Evolutionary conservation across 164 flowering plant genomes (phyloP), one percentile per base, ranked within the genome.

Genomic region (Aristolochia fimbriata): DNA sequence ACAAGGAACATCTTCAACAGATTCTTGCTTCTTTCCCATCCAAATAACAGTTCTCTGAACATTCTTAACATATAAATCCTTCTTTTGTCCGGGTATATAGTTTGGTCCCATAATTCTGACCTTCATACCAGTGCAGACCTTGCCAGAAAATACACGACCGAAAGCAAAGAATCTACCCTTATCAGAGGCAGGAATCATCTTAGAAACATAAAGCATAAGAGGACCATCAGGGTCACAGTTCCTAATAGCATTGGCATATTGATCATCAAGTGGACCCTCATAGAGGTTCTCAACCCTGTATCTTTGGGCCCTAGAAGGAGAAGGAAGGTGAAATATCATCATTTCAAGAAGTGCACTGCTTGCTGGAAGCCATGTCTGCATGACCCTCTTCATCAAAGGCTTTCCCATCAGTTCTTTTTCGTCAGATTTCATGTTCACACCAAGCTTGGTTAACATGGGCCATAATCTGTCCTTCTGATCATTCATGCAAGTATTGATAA

Each of bases 131-230:
- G 75, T 71, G 15, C 69, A 37, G 14, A 71, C 65, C 66, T 48
- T 71, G 14, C 75, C 75, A 58, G 75, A 41, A n/a, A 68, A 72
- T 1, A 72, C 72, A 64, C 75, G 72, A 14, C 72, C 75, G 53
- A 72, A 68, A 50, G 75, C 72, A 68, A 72, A 72, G 60, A 72
- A 72, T 25, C 75, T 51, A 48, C 75, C 75, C 46, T 72, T 72
- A 53, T 72, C 75, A 19, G 75, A 68, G 23, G 75, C 75, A 8
- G 75, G 75, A 68, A 72, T 72, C 75, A 72, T 72, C 71, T 68
- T 72, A 16, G 69, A 72, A 15, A 72, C 75, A 58, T 72, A 72
- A 12, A 72, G 66, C 75, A 72, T 72, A 10, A 72, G 69, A 17
- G 75, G 75, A 2, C 75, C 72, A 10, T 72, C 66, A 33, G 75